These are phyloP conservation scores for Globisporangium uncinulatum DNA, from an alignment of 352 stramenopile species.

Conservation along the genomic window DNA sequence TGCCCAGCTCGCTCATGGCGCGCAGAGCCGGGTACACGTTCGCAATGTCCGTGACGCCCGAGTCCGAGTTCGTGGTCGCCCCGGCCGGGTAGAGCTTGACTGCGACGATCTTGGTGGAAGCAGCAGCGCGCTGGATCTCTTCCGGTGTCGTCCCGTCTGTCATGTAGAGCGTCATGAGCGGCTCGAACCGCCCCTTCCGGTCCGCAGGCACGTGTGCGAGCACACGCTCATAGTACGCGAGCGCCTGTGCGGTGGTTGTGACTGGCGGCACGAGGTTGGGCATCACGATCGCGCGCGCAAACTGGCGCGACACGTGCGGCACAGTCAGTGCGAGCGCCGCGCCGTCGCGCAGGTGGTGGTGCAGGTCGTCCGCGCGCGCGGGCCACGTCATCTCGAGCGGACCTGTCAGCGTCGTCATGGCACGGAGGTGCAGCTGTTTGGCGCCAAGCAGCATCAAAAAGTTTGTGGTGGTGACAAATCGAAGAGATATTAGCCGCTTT, in stretches of 20 bases:
- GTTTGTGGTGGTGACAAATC: neutral
- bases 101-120: conserved; percentile 88
- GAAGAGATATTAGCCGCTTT: too few relatives aligned
- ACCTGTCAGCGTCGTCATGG: conserved; percentile 1
- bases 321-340: conserved; percentile 78
- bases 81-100: conserved; percentile 97
- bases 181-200: conserved; percentile 75
- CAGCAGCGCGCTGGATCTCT: conserved; percentile 92
- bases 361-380: conserved; percentile 92
- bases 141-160: conserved; percentile 96
- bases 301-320: conserved; percentile 73
- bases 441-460: too few relatives aligned
- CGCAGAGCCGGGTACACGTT: conserved; percentile 89
- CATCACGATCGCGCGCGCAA: conserved; percentile 94
- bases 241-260: conserved; percentile 91
- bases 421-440: neutral
- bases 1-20: conserved; percentile 74
- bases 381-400: conserved; percentile 29
- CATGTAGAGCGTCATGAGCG: conserved; percentile 98
- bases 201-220: conserved; percentile 73
- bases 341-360: conserved; percentile 96
- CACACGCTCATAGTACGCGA: conserved; percentile 97
- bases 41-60: conserved; percentile 95
- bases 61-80: conserved; percentile 98
- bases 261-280: conserved; percentile 98